Evolutionary conservation across 2,329 filamentous ascomycete genomes (phyloP), one percentile per base, ranked within the genome.

Genomic region (Ophiocordyceps australis): DNA sequence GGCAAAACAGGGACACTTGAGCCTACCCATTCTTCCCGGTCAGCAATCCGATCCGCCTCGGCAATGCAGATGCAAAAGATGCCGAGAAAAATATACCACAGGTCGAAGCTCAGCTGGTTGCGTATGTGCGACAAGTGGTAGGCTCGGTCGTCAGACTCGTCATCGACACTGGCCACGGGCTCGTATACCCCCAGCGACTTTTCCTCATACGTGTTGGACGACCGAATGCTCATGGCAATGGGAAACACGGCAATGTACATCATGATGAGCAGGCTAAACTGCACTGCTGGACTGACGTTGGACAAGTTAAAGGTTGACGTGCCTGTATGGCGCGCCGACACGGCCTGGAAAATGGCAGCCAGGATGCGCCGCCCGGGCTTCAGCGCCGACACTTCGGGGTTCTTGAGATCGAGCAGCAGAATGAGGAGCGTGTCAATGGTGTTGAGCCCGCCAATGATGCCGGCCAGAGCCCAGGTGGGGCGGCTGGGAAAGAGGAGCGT

Each of bases 161-260:
- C n/a, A n/a, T n/a, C n/a, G n/a, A n/a, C n/a, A n/a, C n/a, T n/a
- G n/a, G n/a, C n/a, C n/a, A n/a, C n/a, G n/a, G n/a, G n/a, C n/a
- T n/a, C n/a, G n/a, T n/a, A n/a, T n/a, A n/a, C n/a, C n/a, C n/a
- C n/a, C n/a, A n/a, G n/a, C n/a, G n/a, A n/a, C n/a, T n/a, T n/a
- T n/a, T n/a, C 68, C 43, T 74, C 67, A 40, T 73, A 73, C 5
- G 66, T 7, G 33, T 68, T 72, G 18, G 58, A 62, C 27, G 64
- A 59, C 22, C 68, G 59, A 45, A 74, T 69, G 12, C 56, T 65
- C 27, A 74, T 68, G 10, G 65, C 65, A 17, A 72, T 63, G 0
- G 69, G 68, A 30, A 67, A 70, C 4, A 65, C 59, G 5, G 61
- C 59, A 24, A 74, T 70, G 43, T 72, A 74, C 68, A 74, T 74